Evolutionary conservation across 805 yeast genomes (phyloP).

Genomic region (Sugiyamaella chiloensis): DNA sequence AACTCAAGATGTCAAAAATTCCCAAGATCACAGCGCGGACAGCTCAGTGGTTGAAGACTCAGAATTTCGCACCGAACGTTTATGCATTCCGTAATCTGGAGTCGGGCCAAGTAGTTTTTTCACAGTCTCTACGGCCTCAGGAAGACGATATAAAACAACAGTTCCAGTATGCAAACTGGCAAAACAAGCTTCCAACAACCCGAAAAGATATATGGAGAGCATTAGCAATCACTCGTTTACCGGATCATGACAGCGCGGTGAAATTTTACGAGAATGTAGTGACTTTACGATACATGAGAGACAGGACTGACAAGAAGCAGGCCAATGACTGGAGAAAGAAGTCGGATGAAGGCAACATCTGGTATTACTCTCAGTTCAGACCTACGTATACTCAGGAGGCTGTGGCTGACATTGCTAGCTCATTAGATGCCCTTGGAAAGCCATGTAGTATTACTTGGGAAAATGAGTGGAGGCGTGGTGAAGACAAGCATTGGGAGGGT

Average conservation of each 20-base stretch:
- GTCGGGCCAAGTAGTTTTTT: conserved; percentile 84
- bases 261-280: conserved; percentile 73
- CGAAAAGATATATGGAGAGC: conserved; percentile 89
- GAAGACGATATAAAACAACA: conserved; percentile 56
- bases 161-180: conserved; percentile 84
- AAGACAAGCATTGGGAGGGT: conserved; percentile 62
- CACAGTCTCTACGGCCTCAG: conserved; percentile 68
- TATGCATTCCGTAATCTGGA: conserved; percentile 80
- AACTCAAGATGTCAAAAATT: not conserved
- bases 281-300: conserved; percentile 71
- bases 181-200: conserved; percentile 72
- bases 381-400: conserved; percentile 91
- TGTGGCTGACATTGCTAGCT: conserved; percentile 73
- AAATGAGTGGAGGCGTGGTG: conserved; percentile 83
- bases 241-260: conserved; percentile 58
- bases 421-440: conserved; percentile 56
- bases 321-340: conserved; percentile 69
- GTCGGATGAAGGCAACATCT: conserved; percentile 71
- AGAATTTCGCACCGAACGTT: conserved; percentile 78
- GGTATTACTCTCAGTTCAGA: conserved; percentile 85
- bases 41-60: conserved; percentile 53
- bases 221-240: conserved; percentile 76
- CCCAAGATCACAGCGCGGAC: conserved; percentile 24
- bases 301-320: conserved; percentile 50
- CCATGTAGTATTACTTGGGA: conserved; percentile 67